phyloP scores from a whole-genome alignment of 345 rosid species.

The Lepidium didymum region DNA sequence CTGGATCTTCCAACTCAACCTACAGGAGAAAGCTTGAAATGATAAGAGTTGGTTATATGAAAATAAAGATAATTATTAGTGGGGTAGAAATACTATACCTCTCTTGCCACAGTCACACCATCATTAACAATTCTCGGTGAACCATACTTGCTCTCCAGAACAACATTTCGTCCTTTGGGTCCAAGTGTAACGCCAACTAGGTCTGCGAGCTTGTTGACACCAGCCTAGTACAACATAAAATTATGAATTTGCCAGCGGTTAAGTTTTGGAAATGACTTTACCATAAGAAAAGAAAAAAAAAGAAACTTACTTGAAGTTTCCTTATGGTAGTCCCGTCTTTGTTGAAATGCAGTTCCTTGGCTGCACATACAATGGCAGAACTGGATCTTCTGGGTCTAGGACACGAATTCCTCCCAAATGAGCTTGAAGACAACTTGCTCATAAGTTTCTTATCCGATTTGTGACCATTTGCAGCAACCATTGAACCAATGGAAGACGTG shows the following conservation, averaged over 20 bases:
- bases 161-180: constrained; percentile 95
- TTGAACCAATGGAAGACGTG: constrained; percentile 49
- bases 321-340: constrained; percentile 85
- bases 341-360: constrained; percentile 93
- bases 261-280: background rate
- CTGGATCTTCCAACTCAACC: constrained; percentile 99
- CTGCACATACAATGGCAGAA: constrained; percentile 56
- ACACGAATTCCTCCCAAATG: constrained; percentile 45
- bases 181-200: constrained; percentile 97
- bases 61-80: background rate
- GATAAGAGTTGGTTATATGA: background rate
- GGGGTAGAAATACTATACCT: constrained; percentile 35
- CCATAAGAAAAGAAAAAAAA: background rate
- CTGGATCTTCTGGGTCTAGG: constrained; percentile 37
- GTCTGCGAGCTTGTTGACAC: constrained; percentile 98
- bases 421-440: constrained; percentile 47
- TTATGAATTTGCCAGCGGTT: background rate
- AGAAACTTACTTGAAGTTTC: constrained; percentile 71
- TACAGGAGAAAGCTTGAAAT: constrained; percentile 10
- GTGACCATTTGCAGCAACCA: constrained; percentile 53
- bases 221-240: constrained; percentile 39
- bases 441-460: constrained; percentile 49
- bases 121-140: constrained; percentile 98
- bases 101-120: constrained; percentile 96
- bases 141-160: constrained; percentile 97